Base-by-base conservation (phyloP, 2,329 filamentous ascomycete species). In the Xylariaceae sp. region DNA sequence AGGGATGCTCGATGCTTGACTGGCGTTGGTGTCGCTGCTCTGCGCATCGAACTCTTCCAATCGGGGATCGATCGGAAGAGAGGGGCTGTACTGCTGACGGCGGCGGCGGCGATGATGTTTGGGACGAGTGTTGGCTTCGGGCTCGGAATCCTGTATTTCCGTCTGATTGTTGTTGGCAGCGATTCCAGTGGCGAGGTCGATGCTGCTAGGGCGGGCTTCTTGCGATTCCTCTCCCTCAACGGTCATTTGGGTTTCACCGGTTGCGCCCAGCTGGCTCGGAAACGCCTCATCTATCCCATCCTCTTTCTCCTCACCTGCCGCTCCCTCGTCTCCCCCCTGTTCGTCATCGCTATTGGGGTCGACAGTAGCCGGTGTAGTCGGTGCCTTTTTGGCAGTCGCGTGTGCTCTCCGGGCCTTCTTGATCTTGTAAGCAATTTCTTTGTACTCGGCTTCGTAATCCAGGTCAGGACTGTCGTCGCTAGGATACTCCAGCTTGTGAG, bases 1-100 rank as follows among this genome's bases (percentile, higher is more conserved):
- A 19, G 56, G 57, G 9, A 60, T 60, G 36, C 56, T 58, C 23
- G 51, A 47, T 4, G 50, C 56, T 7, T 54, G 46, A 14, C 57
- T 59, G 8, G 57, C 57, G 40, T 59, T 57, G 6, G 57, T 60
- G 33, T 60, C 52, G 13, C 56, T 59, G 43, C 56, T 59, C 15
- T 47, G 26, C 6, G 50, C 44, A 3, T 49, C 45, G 5, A 28
- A 36, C 4, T 39, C 44, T 12, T 37, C 41, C 11, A 16, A 18
- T 30, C 12, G 13, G 5, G 31, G 8, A 17, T 33, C 9, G 17
- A 24, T 24, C 21, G 21, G 21, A 24, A 24, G 11, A 11, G 21
- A 18, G n/a, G 17, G 31, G n/a, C 18, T 49, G 31, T 28, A 36
- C 9, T 14, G 14, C 5, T 14, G 15, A 17, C 30, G 14, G 21